Base-by-base conservation (phyloP, 1,284 basidiomycete species). In the Pyrrhoderma lamaoense region DNA sequence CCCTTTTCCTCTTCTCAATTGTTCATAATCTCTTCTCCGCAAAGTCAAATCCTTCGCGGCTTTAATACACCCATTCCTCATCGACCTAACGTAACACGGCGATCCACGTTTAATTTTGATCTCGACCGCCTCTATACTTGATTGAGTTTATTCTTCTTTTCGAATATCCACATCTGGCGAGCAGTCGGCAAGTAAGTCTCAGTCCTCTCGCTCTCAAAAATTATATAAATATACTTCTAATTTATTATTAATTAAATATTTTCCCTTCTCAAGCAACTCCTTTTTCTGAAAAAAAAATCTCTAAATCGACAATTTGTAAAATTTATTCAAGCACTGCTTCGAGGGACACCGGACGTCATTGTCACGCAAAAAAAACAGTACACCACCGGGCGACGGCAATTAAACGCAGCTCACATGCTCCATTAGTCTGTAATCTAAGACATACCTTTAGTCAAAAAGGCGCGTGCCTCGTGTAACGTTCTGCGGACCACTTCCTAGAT, bases 361-460 rank as follows among this genome's bases (percentile, higher is more conserved):
- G 34, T 21, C 21, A n/a, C 8, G 16, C 37, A 22, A 42, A 42
- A 43, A 34, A 34, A 19, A 5, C 7, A 42, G 9, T 22, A 2
- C 25, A 39, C 14, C 9, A 36, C 18, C n/a, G 8, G 31, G 11
- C 19, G 37, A 31, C 27, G 27, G 27, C 27, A 31, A 31, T 31
- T 31, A 31, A 31, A 31, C 27, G 27, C 27, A 46, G n/a, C 18
- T 25, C 19, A n/a, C 13, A 13, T 21, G 18, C 35, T 47, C 35
- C 42, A 18, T n/a, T 34, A 23, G 25, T 25, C 42, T 31, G 27
- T n/a, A 35, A 51, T 51, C 49, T 51, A 36, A 51, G 49, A 51
- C 49, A 51, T 45, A 11, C n/a, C 27, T 38, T 38, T 22, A 14
- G 7, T 8, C 21, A 11, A 18, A 23, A 25, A 35, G 31, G 42